These are phyloP conservation scores for Chloranthus sessilifolius DNA, from an alignment of 164 flowering plant species.

Conservation along the genomic window DNA sequence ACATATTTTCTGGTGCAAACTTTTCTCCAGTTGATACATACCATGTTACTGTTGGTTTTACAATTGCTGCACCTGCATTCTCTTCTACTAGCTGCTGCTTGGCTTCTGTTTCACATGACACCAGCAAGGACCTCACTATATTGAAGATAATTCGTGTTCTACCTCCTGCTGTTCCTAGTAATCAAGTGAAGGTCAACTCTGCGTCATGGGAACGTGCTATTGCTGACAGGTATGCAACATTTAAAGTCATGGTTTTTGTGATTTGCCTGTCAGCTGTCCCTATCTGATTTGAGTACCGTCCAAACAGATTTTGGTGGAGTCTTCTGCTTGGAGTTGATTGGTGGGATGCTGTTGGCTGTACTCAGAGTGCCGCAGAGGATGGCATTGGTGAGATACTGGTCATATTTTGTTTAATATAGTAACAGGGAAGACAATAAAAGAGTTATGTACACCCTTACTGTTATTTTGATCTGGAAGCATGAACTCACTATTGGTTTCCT, in stretches of 20 bases:
- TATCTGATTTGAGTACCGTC: neutral
- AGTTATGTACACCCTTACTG: no score
- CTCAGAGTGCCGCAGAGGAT: constrained; percentile 99
- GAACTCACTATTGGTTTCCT: no score
- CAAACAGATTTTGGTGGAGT: constrained; percentile 98
- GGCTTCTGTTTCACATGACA: constrained; percentile 95
- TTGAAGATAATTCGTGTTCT: constrained; percentile 91
- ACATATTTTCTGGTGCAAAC: constrained; percentile 87
- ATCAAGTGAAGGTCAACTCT: constrained; percentile 65
- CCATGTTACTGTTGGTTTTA: constrained; percentile 80
- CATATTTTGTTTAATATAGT: neutral
- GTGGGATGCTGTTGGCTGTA: constrained; percentile 99
- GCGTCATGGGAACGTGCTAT: constrained; percentile 96
- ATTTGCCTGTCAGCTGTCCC: no score
- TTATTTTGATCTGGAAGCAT: no score
- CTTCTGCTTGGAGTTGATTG: constrained; percentile 98
- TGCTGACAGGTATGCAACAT: constrained; percentile 75
- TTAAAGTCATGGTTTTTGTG: no score
- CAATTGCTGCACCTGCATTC: constrained; percentile 97
- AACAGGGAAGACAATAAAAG: neutral
- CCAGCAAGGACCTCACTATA: constrained; percentile 60
- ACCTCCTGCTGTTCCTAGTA: constrained; percentile 75
- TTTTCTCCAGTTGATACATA: constrained; percentile 82
- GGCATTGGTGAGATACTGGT: constrained; percentile 66
- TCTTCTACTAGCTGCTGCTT: constrained; percentile 98